Base-by-base conservation (phyloP, 495 filamentous ascomycete species). In the Apiosordaria backusii region DNA sequence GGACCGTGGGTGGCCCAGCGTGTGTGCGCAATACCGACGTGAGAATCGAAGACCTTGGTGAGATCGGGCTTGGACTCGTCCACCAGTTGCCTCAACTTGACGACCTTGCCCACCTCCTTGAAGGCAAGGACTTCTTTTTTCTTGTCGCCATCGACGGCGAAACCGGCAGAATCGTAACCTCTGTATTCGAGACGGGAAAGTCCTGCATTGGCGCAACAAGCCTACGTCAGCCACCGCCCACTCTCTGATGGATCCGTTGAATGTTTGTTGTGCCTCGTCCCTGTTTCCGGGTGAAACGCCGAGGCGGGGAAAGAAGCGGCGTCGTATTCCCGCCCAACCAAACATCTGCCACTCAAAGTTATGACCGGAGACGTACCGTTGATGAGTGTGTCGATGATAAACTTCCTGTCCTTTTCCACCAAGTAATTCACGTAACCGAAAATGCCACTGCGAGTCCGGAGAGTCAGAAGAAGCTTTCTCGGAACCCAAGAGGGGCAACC, bases 81-180 rank as follows among this genome's bases (percentile, higher is more conserved):
- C 72, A 97, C 93, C 79, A 98, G 91, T 78, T 92, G 82, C 86
- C 91, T 96, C 75, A 99, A 83, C 81, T 96, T 96, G 70, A 89
- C 93, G 61, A 99, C 95, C 86, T 99, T 99, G 81, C 95, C 95
- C 45, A 99, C 95, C 80, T 98, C 96, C 84, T 99, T 99, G 86
- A 92, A 98, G 25, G 96, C 93, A 71, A 91, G 87, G 68, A 99
- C 93, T 82, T 97, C 92, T 68, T 96, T 93, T 84, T 97, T 97
- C 86, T 97, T 97, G 87, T 98, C 90, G 66, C 96, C 95, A 79
- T 99, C 96, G 65, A 99, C 85, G 69, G 93, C 95, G 66, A 99
- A 83, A 78, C 95, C 95, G 66, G 95, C 96, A 66, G 94, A 97
- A 78, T 99, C 95, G 78, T 99, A 98, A 63, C 93, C 93, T 75